phyloP scores from a whole-genome alignment of 2,329 filamentous ascomycete genomes.

The Ophiostoma angusticollis region DNA sequence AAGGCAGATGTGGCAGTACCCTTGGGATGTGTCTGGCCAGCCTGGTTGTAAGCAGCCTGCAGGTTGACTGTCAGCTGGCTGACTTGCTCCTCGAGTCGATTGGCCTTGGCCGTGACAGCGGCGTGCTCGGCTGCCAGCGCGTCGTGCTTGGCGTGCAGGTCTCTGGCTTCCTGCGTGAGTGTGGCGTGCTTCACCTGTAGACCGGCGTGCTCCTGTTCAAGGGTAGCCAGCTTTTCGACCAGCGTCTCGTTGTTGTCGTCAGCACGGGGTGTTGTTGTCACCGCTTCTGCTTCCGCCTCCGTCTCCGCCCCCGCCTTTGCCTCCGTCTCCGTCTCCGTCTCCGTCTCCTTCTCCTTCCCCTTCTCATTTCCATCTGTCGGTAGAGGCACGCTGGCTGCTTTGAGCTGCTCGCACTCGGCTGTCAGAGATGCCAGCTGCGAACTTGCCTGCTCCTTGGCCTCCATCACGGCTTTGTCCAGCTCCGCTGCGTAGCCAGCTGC shows the following conservation, averaged over 20 bases:
- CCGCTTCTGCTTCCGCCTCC: not conserved
- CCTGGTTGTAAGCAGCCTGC: no score
- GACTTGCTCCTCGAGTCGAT: not conserved
- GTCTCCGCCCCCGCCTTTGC: not conserved
- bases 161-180: no score
- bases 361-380: not conserved
- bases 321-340: no score
- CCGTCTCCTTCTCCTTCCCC: no score
- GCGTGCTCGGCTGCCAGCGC: constrained; percentile 2
- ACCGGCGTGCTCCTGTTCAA: not conserved
- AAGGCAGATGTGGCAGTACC: no score
- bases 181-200: not conserved
- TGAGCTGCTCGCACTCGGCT: constrained; percentile 1
- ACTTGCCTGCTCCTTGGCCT: no score
- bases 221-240: no score
- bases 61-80: not conserved
- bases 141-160: constrained; percentile 2
- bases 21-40: not conserved
- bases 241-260: not conserved
- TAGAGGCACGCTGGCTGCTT: not conserved
- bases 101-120: not conserved
- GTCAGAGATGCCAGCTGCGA: constrained; percentile 2
- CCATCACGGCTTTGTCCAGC: no score
- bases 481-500: not conserved
- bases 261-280: not conserved